Evolutionary conservation across 1,284 basidiomycete genomes (phyloP), one percentile per base, ranked within the genome.

Genomic region (Austroboletus novae-zelandiae): DNA sequence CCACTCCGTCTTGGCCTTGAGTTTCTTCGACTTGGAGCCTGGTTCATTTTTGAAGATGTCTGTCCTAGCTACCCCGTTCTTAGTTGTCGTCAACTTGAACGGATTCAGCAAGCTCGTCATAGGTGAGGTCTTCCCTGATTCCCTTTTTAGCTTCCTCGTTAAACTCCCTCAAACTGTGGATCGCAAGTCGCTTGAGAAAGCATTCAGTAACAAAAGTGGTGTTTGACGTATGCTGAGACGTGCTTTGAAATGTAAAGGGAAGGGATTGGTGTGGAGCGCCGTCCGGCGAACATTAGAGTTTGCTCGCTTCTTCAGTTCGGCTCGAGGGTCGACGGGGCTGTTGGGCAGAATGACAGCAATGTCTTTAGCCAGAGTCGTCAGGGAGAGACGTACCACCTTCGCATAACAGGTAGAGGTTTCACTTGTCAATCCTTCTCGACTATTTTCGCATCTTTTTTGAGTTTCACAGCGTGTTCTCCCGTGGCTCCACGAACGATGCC

Each of bases 391-490:
- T 61, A 90, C 93, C 90, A 73, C 94, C 97, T 80, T 99, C 97
- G 20, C 92, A 84, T 62, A 99, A 82, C 47, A 99, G 81, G 70
- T 98, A 98, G 59, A 97, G 84, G 68, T 98, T 98, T 17, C 96
- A 83, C 71, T 97, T 97, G 71, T 99, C 97, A 1, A 87, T 86
- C 70, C 95, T 68, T 94, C 86, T 45, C 94, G 78, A 48, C 81
- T 79, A 59, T 84, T 82, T 62, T 96, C 93, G 8, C 86, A 25
- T 87, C 89, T 55, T 96, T 93, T 61, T 90, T 91, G 43, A 98
- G 78, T 66, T 88, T 86, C 4, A 81, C 78, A 9, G 97, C 97
- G 59, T 90, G 81, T 56, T 94, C 91, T 41, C 94, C 76, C 0
- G 93, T 94, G 15, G 99, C 94, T 4, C 96, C 97, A 14, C 87